Evolutionary conservation across 2,329 filamentous ascomycete species (phyloP), one percentile per base, ranked within the genome.

Genomic region (Arthrobotrys pseudoclavata): DNA sequence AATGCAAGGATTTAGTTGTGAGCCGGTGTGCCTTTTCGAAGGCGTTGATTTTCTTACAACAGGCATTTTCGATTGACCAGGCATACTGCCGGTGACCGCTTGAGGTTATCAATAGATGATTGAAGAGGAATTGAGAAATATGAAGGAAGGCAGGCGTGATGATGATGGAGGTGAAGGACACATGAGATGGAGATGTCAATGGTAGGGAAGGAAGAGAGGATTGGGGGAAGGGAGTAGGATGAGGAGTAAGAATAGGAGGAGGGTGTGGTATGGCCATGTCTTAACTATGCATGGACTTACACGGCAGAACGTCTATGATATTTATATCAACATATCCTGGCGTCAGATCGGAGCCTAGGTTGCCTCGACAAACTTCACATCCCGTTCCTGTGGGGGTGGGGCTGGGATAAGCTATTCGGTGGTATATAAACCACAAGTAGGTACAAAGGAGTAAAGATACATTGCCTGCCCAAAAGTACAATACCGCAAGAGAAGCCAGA

Each of bases 401-500:
- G 26, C 12, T n/a, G 48, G 24, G 24, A 48, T 34, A 24, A 22
- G 34, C 20, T 40, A 15, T n/a, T 26, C 20, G 20, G 31, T 24
- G 34, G n/a, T 18, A 24, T 22, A 24, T 60, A 34, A 29, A 22
- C 37, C 37, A 45, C 10, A 18, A 45, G 6, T 47, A 63, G 10
- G 12, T 22, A 66, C 31, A 66, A 45, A 40, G 22, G 45, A 48
- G 57, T 48, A 63, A 48, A 48, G 40, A 60, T 60, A 42, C 31
- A 60, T 66, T 52, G 45, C 61, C 61, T 50, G 61, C 61, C 61
- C 61, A 52, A 24, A 50, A 66, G 31, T 50, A 64, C 47, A 34
- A 24, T 40, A 66, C 61, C 61, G 34, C 22, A 42, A 60, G 26
- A 48, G 26, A 66, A 52, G 15, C 29, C 47, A 26, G 45, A 52